These are phyloP conservation scores for Cenchrus americanus DNA, from an alignment of 176 grass and related monocot genomes.

Conservation along the genomic window DNA sequence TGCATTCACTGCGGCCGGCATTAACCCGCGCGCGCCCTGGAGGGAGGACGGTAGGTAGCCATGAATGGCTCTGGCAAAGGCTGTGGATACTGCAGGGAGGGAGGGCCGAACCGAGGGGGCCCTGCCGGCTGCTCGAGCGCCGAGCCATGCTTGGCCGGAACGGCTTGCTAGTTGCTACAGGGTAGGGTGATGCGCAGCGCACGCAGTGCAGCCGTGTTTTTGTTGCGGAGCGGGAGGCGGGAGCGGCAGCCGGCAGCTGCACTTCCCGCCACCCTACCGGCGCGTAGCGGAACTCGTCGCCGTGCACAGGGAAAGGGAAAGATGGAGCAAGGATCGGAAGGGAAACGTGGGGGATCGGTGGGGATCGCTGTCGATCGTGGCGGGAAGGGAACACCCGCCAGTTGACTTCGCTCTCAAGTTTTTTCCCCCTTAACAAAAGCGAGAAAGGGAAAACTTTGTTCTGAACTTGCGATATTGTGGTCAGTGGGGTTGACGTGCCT, in stretches of 20 bases:
- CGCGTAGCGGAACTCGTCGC: neutral
- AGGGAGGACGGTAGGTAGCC: neutral
- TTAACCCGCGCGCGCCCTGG: constrained; percentile 25
- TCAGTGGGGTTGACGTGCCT: neutral
- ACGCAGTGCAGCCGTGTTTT: neutral
- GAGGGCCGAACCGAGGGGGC: too few relatives aligned
- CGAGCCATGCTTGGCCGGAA: neutral
- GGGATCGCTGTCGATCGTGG: neutral
- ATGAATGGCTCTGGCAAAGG: neutral
- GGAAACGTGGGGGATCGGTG: neutral
- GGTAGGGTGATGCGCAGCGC: neutral
- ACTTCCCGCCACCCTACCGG: neutral
- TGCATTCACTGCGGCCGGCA: constrained; percentile 27
- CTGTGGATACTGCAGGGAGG: neutral
- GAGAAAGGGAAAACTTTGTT: neutral
- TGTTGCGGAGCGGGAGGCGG: neutral
- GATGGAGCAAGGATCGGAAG: neutral
- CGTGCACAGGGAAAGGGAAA: neutral
- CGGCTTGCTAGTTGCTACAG: neutral
- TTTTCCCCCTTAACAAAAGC: too few relatives aligned
- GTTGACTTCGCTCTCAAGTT: neutral
- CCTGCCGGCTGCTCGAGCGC: neutral
- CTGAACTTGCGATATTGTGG: neutral
- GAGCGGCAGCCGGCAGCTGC: neutral
- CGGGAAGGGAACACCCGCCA: neutral